phyloP scores from a whole-genome alignment of 2,329 filamentous ascomycete species.

The Alternaria ethzedia region DNA sequence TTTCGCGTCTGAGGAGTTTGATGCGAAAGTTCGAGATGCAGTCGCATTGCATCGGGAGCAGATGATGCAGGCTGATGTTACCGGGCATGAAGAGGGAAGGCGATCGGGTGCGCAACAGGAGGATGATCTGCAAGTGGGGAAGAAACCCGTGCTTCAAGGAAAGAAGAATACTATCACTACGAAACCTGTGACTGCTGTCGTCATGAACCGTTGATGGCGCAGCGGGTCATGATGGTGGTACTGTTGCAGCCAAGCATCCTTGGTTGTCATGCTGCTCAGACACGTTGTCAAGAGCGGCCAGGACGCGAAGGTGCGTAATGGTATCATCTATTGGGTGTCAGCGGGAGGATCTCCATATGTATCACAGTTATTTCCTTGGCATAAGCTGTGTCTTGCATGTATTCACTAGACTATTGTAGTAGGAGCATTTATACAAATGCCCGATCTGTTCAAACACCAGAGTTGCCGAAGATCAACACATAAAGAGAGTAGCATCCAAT shows the following conservation, averaged over 20 bases:
- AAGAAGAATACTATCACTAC: not conserved
- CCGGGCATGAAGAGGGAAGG: not conserved
- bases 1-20: not conserved
- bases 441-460: not conserved
- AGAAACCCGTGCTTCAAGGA: not conserved
- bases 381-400: not conserved
- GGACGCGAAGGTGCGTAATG: not conserved
- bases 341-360: not conserved
- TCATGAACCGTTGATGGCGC: not conserved
- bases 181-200: not conserved
- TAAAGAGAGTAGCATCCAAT: not conserved
- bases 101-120: not conserved
- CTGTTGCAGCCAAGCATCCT: not conserved
- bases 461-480: not conserved
- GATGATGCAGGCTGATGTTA: not conserved
- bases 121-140: not conserved
- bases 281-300: not conserved
- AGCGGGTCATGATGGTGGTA: not conserved
- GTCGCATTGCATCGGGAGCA: not conserved
- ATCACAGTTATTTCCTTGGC: not conserved
- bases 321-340: not conserved
- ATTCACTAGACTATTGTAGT: not conserved
- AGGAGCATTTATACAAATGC: not conserved
- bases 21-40: not conserved
- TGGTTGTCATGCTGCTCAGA: not conserved